Evolutionary conservation across 1,284 basidiomycete genomes (phyloP).

Genomic region (Phylloporus sp.): DNA sequence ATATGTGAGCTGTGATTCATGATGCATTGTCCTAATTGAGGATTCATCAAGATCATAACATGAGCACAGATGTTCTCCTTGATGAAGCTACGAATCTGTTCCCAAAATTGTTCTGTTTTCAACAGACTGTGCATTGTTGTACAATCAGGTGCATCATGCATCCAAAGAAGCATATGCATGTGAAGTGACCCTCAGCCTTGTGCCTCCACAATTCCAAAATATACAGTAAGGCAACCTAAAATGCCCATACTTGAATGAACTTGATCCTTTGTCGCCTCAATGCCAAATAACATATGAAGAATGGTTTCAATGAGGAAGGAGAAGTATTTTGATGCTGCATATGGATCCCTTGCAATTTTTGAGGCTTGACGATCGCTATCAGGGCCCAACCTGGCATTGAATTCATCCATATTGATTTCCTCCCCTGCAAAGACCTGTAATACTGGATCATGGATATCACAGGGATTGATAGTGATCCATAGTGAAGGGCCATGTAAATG

Average conservation of each 20-base stretch:
- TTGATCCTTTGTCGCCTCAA: conserved; percentile 25
- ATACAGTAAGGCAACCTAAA: conserved; percentile 18
- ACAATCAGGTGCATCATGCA: conserved; percentile 23
- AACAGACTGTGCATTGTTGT: conserved; percentile 18
- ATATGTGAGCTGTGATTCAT: conserved; percentile 12
- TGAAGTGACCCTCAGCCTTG: conserved; percentile 31
- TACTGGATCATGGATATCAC: conserved; percentile 44
- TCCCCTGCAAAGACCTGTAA: conserved; percentile 43
- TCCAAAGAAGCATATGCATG: conserved; percentile 18
- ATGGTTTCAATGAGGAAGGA: conserved; percentile 37
- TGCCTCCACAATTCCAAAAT: conserved; percentile 33
- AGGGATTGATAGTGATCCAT: conserved; percentile 40
- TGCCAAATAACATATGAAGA: conserved; percentile 32
- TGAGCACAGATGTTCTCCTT: conserved; percentile 8
- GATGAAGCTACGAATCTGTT: neutral
- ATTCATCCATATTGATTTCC: conserved; percentile 44
- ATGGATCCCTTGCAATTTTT: conserved; percentile 44
- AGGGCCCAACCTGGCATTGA: conserved; percentile 30
- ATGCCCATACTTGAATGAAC: conserved; percentile 28
- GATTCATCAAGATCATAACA: conserved; percentile 14
- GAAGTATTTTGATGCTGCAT: conserved; percentile 44
- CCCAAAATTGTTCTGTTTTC: neutral
- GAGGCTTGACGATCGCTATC: conserved; percentile 17
- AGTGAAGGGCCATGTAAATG: neutral
- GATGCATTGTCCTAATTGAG: neutral